A percentile compares a stretch with the other conserved stretches of the same genome.
phyloP scores from a whole-genome alignment of 2,329 filamentous ascomycete genomes.

The Neospermospora avenae region DNA sequence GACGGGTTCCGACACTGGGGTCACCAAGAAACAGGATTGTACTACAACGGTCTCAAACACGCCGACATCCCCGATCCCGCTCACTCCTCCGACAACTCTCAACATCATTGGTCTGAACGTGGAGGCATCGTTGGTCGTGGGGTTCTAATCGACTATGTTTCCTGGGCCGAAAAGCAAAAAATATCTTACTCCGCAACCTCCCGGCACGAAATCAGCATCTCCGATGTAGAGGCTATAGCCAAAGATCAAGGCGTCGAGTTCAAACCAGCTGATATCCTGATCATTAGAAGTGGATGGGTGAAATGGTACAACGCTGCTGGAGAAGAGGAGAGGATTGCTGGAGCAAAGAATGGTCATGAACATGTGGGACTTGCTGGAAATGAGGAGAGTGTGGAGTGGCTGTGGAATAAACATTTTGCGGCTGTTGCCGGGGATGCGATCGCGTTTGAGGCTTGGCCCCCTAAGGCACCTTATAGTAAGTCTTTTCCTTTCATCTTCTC shows the following conservation, averaged over 20 bases:
- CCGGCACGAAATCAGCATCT: slow-evolving; percentile 35
- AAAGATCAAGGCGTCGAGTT: slow-evolving; percentile 44
- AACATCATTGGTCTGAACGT: slow-evolving; percentile 27
- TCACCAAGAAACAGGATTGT: slow-evolving; percentile 27
- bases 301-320: slow-evolving; percentile 32
- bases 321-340: slow-evolving; percentile 13
- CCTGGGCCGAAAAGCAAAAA: slow-evolving; percentile 35
- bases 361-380: slow-evolving; percentile 22
- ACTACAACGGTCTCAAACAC: slow-evolving; percentile 34
- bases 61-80: slow-evolving; percentile 33
- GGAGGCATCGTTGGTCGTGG: slow-evolving; percentile 53
- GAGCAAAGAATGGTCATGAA: slow-evolving; percentile 15
- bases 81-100: slow-evolving; percentile 33
- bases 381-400: slow-evolving; percentile 28
- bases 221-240: slow-evolving; percentile 43
- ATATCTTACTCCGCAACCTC: slow-evolving; percentile 39
- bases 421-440: slow-evolving; percentile 31
- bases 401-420: slow-evolving; percentile 32
- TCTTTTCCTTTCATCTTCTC: background rate
- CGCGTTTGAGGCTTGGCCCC: slow-evolving; percentile 30
- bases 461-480: slow-evolving; percentile 21
- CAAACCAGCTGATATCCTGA: slow-evolving; percentile 47
- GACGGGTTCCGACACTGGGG: slow-evolving; percentile 41
- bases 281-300: slow-evolving; percentile 47
- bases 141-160: slow-evolving; percentile 49